Conservation (phyloP, 805 yeast species). For the Lipomyces chichibuensis region DNA sequence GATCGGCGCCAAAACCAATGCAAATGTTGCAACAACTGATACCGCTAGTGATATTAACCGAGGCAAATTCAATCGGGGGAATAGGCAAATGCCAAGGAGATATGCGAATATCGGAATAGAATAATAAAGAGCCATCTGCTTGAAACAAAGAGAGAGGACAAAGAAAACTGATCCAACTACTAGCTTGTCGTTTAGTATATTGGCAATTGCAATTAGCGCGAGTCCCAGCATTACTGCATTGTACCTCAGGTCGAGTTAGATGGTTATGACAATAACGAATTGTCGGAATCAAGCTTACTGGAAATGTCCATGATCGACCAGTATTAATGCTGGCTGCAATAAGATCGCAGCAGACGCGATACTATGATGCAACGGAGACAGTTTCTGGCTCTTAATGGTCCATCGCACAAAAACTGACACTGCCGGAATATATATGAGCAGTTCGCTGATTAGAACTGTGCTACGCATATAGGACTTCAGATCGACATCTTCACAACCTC, state of each 20-base stretch:
- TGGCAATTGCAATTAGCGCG: slow-evolving; percentile 66
- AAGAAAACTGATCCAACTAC: slow-evolving; percentile 75
- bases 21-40: slow-evolving; percentile 62
- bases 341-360: slow-evolving; percentile 61
- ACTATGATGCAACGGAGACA: slow-evolving; percentile 44
- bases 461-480: slow-evolving; percentile 84
- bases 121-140: slow-evolving; percentile 94
- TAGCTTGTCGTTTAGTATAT: slow-evolving; percentile 64
- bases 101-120: slow-evolving; percentile 86
- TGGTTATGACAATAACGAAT: neutral
- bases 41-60: slow-evolving; percentile 64
- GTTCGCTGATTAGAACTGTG: slow-evolving; percentile 76
- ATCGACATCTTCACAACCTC: slow-evolving; percentile 71
- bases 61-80: slow-evolving; percentile 55
- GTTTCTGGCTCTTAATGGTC: slow-evolving; percentile 61
- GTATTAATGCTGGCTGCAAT: slow-evolving; percentile 77
- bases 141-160: slow-evolving; percentile 76
- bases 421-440: slow-evolving; percentile 76
- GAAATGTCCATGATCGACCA: slow-evolving; percentile 96
- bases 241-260: slow-evolving; percentile 45
- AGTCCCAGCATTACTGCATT: slow-evolving; percentile 94
- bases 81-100: slow-evolving; percentile 59
- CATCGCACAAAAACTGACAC: slow-evolving; percentile 70
- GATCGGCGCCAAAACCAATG: slow-evolving; percentile 60
- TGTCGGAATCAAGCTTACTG: slow-evolving; percentile 49